These are phyloP conservation scores for Chaetothyriales sp. DNA, from an alignment of 2,329 filamentous ascomycete genomes.

Conservation along the genomic window DNA sequence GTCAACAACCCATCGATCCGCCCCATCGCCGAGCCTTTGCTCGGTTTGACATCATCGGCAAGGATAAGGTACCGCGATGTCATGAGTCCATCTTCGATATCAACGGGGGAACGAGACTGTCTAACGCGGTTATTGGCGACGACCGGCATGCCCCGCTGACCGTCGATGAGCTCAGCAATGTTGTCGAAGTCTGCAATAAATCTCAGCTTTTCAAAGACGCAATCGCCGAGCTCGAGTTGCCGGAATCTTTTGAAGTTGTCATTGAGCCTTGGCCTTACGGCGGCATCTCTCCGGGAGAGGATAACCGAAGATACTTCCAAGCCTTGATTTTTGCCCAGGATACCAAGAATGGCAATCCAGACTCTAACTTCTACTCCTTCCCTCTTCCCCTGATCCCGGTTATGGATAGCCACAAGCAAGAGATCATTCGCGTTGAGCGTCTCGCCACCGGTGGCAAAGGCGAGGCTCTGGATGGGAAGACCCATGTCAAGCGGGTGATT, in stretches of 20 bases:
- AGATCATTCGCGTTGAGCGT: slow-evolving; percentile 45
- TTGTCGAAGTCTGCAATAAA: slow-evolving; percentile 37
- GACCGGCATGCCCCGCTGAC: slow-evolving; percentile 35
- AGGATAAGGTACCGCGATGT: slow-evolving; percentile 39
- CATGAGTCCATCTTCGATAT: slow-evolving; percentile 42
- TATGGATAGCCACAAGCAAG: slow-evolving; percentile 43
- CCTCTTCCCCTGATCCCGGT: slow-evolving; percentile 47
- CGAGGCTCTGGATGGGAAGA: slow-evolving; percentile 34
- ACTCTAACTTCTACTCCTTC: slow-evolving; percentile 51
- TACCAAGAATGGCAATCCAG: slow-evolving; percentile 32
- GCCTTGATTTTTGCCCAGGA: slow-evolving; percentile 41
- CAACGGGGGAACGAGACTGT: slow-evolving; percentile 27
- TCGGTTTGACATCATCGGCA: slow-evolving; percentile 43
- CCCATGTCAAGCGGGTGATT: slow-evolving; percentile 35
- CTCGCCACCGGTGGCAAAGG: slow-evolving; percentile 39
- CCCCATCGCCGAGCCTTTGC: slow-evolving; percentile 40
- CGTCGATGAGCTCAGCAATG: slow-evolving; percentile 33
- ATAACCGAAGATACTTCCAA: slow-evolving; percentile 40
- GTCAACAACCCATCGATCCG: slow-evolving; percentile 29
- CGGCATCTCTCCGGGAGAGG: slow-evolving; percentile 35
- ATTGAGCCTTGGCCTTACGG: slow-evolving; percentile 46
- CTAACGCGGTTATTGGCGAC: slow-evolving; percentile 34
- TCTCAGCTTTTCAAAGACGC: slow-evolving; percentile 41
- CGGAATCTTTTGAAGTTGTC: slow-evolving; percentile 37
- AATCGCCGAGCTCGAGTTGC: slow-evolving; percentile 38